Percentiles rank a stretch among this genome's conserved stretches.
These are phyloP conservation scores for Neoboletus magnificus DNA, from an alignment of 768 basidiomycete species.

Conservation along the genomic window DNA sequence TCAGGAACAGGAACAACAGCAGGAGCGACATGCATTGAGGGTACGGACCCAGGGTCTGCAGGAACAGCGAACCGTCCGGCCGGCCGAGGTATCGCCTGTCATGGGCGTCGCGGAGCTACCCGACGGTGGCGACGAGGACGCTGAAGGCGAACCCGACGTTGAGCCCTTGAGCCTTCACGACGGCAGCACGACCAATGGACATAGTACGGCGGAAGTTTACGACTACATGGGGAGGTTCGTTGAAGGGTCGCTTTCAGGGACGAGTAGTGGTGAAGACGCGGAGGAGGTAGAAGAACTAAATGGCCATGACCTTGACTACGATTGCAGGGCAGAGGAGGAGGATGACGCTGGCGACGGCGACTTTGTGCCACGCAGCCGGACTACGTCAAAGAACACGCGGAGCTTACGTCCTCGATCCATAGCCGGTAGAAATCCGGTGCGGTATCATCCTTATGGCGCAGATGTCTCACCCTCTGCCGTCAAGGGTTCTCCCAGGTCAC, in stretches of 20 bases:
- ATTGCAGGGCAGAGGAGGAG: slow-evolving; percentile 30
- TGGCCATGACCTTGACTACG: slow-evolving; percentile 26
- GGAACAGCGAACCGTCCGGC: slow-evolving; percentile 32
- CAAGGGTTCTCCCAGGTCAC: slow-evolving; percentile 31
- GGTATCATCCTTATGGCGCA: slow-evolving; percentile 33
- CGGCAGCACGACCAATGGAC: slow-evolving; percentile 16
- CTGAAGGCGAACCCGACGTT: slow-evolving; percentile 33
- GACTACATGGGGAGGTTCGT: slow-evolving; percentile 19
- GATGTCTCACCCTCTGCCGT: slow-evolving; percentile 29
- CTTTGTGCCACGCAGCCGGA: slow-evolving; percentile 29
- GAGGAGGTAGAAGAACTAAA: slow-evolving; percentile 25
- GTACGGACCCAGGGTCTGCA: slow-evolving; percentile 33
- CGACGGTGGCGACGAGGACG: slow-evolving; percentile 34
- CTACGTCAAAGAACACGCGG: slow-evolving; percentile 38
- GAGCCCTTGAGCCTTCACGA: slow-evolving; percentile 28
- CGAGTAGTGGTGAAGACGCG: slow-evolving; percentile 23
- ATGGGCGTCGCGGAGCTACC: slow-evolving; percentile 30
- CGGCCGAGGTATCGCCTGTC: slow-evolving; percentile 32
- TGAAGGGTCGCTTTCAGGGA: slow-evolving; percentile 24
- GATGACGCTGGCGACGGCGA: slow-evolving; percentile 34
- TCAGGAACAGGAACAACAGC: slow-evolving; percentile 38
- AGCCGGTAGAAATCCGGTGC: slow-evolving; percentile 31
- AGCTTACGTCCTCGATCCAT: slow-evolving; percentile 36
- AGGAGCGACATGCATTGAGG: slow-evolving; percentile 28
- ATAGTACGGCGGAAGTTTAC: slow-evolving; percentile 28